Evolutionary conservation across 306 rosid species (phyloP).

Genomic region (Sicyos edulis): DNA sequence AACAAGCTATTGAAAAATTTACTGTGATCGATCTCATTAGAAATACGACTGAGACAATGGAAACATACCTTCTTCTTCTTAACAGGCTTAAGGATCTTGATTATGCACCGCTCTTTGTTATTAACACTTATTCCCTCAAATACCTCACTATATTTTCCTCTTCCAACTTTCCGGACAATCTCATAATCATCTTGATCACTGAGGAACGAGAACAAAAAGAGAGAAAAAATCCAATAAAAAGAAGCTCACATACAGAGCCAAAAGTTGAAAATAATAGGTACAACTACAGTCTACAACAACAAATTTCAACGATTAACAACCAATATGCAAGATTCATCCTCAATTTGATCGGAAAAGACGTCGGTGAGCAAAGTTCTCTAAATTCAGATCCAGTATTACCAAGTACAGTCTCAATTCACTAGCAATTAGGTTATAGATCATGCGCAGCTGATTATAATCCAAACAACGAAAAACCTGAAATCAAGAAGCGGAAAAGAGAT

Average conservation of each 20-base stretch:
- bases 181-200: constrained; percentile 94
- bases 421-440: not conserved
- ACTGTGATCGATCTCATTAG: not conserved
- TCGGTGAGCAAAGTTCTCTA: not conserved
- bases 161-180: constrained; percentile 94
- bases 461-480: not conserved
- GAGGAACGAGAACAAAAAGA: not conserved
- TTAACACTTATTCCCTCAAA: constrained; percentile 88
- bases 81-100: constrained; percentile 98
- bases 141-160: constrained; percentile 94
- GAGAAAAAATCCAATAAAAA: not conserved
- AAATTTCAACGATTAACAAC: not conserved
- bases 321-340: not conserved
- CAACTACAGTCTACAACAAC: not conserved
- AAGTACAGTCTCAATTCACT: not conserved
- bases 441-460: not conserved
- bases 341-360: not conserved
- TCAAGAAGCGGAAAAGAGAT: not conserved
- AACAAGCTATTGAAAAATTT: not conserved
- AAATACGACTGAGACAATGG: not conserved
- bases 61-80: constrained; percentile 67
- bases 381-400: constrained; percentile 13
- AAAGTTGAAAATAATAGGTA: not conserved
- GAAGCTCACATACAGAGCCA: not conserved
- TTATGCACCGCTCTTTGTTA: constrained; percentile 74